Conservation (phyloP, 129 eudicot species). For the Flaveria brownii region DNA sequence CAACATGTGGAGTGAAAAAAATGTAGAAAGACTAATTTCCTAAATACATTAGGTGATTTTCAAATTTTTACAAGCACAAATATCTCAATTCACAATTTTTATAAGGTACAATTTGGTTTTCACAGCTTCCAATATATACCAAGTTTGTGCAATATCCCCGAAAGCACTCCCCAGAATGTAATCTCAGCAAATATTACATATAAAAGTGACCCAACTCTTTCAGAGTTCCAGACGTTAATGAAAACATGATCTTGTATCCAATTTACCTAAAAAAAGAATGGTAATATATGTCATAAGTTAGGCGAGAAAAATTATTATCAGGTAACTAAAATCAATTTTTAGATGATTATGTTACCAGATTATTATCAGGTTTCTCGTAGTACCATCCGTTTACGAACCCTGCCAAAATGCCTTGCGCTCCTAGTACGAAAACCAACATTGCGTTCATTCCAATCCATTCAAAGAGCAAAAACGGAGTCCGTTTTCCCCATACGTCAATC, state of each 20-base stretch:
- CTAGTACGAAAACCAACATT: conserved; percentile 78
- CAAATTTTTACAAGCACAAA: neutral
- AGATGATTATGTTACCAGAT: conserved; percentile 49
- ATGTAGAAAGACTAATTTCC: neutral
- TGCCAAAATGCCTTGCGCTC: conserved; percentile 83
- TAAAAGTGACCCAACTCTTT: conserved; percentile 67
- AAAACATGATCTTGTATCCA: conserved; percentile 79
- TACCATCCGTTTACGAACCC: conserved; percentile 89
- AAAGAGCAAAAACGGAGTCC: conserved; percentile 66
- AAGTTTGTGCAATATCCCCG: conserved; percentile 70
- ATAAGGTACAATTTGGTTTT: conserved; percentile 1
- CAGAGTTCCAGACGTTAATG: conserved; percentile 65
- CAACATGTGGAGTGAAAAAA: neutral
- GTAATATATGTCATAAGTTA: neutral
- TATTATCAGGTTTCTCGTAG: conserved; percentile 51
- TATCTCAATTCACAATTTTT: neutral
- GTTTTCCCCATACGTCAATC: conserved; percentile 79
- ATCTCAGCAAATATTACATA: conserved; percentile 84
- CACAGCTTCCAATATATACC: conserved; percentile 83
- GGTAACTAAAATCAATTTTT: neutral
- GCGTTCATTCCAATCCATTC: conserved; percentile 98
- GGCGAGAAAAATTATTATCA: neutral
- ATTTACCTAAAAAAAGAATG: conserved; percentile 51
- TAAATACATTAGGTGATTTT: neutral
- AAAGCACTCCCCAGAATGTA: conserved; percentile 69